Percentiles rank a stretch among this genome's conserved stretches.
Conservation (phyloP, 2,329 filamentous ascomycete species). For the Cladophialophora bantiana region DNA sequence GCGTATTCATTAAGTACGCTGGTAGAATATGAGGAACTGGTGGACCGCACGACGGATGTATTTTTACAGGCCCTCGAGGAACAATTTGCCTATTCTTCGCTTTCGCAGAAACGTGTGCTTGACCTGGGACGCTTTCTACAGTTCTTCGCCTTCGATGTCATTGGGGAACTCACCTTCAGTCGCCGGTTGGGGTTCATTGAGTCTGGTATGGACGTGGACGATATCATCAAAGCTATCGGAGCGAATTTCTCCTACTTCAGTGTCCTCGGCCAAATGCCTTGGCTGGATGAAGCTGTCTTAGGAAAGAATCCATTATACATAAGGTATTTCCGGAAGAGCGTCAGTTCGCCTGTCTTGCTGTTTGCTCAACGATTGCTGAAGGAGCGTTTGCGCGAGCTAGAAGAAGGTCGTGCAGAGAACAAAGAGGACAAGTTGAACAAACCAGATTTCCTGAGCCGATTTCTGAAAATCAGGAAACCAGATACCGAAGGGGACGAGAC, state of each 20-base stretch:
- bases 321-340: conserved; percentile 36
- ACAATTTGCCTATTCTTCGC: conserved; percentile 33
- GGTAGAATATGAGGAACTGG: conserved; percentile 50
- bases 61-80: conserved; percentile 42
- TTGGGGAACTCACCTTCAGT: conserved; percentile 48
- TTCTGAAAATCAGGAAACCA: conserved; percentile 37
- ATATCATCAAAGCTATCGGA: conserved; percentile 45
- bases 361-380: conserved; percentile 36
- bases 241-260: conserved; percentile 43
- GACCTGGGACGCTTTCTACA: conserved; percentile 47
- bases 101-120: background rate
- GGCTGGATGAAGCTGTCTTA: conserved; percentile 46
- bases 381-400: conserved; percentile 32
- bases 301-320: conserved; percentile 46
- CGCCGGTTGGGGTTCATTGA: conserved; percentile 47
- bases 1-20: conserved; percentile 53
- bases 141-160: conserved; percentile 49
- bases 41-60: conserved; percentile 45
- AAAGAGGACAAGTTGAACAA: conserved; percentile 24
- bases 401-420: conserved; percentile 23
- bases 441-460: conserved; percentile 41
- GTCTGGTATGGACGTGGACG: conserved; percentile 44
- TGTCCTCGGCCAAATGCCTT: conserved; percentile 46
- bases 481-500: conserved; percentile 26
- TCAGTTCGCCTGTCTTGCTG: conserved; percentile 35